Conservation (phyloP, 352 stramenopile genomes). For the Pythium chondricola region DNA sequence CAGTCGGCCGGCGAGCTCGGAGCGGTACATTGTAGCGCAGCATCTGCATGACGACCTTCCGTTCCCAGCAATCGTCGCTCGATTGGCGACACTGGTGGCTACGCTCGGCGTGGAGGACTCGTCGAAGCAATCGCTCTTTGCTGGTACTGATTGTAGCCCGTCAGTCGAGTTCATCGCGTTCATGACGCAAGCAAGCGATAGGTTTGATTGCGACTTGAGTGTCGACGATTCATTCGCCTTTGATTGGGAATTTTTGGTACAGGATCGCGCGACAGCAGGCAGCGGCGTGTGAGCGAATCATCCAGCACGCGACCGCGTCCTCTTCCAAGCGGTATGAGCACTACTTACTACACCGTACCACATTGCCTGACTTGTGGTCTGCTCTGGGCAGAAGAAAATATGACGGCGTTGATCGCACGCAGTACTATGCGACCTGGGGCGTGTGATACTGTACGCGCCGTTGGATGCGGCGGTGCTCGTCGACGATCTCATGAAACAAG, state of each 20-base stretch:
- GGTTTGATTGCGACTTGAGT: too few relatives aligned
- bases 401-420: background rate
- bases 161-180: constrained; percentile 30
- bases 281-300: constrained; percentile 4
- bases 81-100: constrained; percentile 1
- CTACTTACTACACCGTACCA: too few relatives aligned
- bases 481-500: constrained; percentile 47
- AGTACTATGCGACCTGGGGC: constrained; percentile 41
- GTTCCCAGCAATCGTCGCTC: background rate
- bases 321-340: too few relatives aligned
- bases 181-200: constrained; percentile 27
- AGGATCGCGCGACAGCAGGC: constrained; percentile 5
- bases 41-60: constrained; percentile 14
- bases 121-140: background rate
- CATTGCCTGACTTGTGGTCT: too few relatives aligned
- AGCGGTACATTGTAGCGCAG: constrained; percentile 59
- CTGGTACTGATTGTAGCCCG: background rate
- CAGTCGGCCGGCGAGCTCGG: constrained; percentile 71
- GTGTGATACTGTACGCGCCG: background rate
- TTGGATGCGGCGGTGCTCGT: background rate
- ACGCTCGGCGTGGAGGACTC: background rate
- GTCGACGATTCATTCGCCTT: background rate
- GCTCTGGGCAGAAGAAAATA: constrained; percentile 10
- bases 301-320: background rate
- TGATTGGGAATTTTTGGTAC: background rate